Evolutionary conservation across 2,329 filamentous ascomycete species (phyloP), one percentile per base, ranked within the genome.

Genomic region (Fusarium oxysporum): DNA sequence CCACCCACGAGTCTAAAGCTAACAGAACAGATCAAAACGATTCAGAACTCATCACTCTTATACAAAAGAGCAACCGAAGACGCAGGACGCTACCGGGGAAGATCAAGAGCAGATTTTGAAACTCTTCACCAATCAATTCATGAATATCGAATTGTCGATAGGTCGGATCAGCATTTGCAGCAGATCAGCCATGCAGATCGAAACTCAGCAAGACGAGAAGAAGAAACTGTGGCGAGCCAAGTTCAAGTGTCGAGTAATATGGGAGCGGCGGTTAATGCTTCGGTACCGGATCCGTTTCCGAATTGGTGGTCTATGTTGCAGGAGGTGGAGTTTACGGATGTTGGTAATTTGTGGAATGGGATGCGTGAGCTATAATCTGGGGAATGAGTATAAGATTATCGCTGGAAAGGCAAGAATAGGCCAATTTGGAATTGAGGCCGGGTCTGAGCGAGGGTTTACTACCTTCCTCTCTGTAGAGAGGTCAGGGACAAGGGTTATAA

Each of bases 291-390:
- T 19, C 66, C 73, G 1, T 76, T 76, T 54, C 74, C 74, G 7
- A 76, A 76, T 35, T 76, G 74, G 74, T 76, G 74, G 74, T 76
- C 74, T 2, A 76, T 76, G 74, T 57, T 76, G 14, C 74, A 76
- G n/a, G 74, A 76, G 4, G 74, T 75, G 10, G 74, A 76, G 14
- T 76, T 76, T 66, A 50, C 72, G 2, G 70, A 72, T 25, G 59
- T 72, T 37, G 55, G 60, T 3, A 73, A 65, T 21, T 55, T 72
- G 19, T 72, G 51, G 70, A 68, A 65, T 14, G 63, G 64, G 3
- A 37, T 53, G 21, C 62, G 64, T 6, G 62, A 67, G 8, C 4
- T 32, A 44, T 62, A 6, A 23, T 21, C 23, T 1, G n/a, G 30
- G 28, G 25, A 6, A 25, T 25, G 25, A 25, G 25, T 25, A 25